These are phyloP conservation scores for Anthoceros angustus DNA, from an alignment of 225 moss, liverwort and hornwort species.

Conservation along the genomic window DNA sequence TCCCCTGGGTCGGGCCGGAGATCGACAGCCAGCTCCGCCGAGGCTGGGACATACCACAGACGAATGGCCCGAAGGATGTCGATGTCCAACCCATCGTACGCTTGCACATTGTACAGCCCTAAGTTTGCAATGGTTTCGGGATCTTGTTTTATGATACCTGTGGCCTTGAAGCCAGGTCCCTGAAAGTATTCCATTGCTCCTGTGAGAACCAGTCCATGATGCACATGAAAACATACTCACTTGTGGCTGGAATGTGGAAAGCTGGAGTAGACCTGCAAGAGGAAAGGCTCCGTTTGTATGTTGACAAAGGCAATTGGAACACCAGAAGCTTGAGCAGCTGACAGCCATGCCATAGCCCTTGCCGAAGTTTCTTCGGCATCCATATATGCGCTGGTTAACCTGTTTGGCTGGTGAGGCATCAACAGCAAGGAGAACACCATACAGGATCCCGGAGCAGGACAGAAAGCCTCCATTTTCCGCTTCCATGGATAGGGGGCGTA, in stretches of 20 bases:
- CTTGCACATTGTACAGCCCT: slow-evolving; percentile 17
- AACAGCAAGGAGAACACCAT: slow-evolving; percentile 50
- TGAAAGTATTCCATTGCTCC: not conserved
- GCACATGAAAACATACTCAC: not conserved
- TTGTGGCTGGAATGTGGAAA: not conserved
- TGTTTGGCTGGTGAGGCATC: slow-evolving; percentile 39
- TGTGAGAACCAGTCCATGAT: not conserved
- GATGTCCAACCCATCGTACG: slow-evolving; percentile 46
- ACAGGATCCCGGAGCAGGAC: slow-evolving; percentile 41
- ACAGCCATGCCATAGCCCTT: slow-evolving; percentile 45
- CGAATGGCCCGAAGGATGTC: slow-evolving; percentile 45
- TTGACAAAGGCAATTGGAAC: slow-evolving; percentile 52
- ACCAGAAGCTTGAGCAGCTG: slow-evolving; percentile 50
- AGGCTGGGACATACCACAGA: slow-evolving; percentile 51
- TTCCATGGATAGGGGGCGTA: slow-evolving; percentile 49
- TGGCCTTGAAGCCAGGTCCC: slow-evolving; percentile 4
- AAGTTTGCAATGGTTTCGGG: not conserved
- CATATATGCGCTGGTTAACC: slow-evolving; percentile 33
- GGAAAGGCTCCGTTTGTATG: slow-evolving; percentile 50
- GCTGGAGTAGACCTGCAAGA: slow-evolving; percentile 36
- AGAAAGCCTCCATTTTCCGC: slow-evolving; percentile 37
- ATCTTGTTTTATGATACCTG: not conserved
- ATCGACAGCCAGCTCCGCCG: slow-evolving; percentile 54
- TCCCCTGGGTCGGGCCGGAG: slow-evolving; percentile 44
- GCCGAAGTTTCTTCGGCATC: slow-evolving; percentile 47